These are phyloP conservation scores for Zygosaccharomyces sapae DNA, from an alignment of 1,139 yeast species.

Conservation along the genomic window DNA sequence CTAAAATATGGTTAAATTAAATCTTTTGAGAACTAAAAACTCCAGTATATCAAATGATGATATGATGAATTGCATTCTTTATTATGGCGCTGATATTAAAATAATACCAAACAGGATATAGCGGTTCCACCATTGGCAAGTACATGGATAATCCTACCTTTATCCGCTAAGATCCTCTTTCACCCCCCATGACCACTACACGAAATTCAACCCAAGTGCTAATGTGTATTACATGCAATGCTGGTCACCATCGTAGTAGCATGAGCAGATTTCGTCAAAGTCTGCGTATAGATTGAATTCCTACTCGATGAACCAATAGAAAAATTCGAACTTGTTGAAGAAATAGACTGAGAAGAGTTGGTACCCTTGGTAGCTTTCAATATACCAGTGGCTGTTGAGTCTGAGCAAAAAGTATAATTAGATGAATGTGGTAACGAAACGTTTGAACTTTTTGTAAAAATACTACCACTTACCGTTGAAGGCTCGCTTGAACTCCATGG, in stretches of 20 bases:
- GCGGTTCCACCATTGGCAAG: too few species aligned
- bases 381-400: not conserved
- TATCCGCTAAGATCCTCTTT: too few species aligned
- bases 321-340: not conserved
- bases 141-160: too few species aligned
- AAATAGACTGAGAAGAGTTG: not conserved
- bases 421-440: not conserved
- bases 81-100: too few species aligned
- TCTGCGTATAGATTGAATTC: not conserved
- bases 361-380: not conserved
- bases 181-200: too few species aligned
- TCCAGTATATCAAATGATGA: too few species aligned
- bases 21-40: too few species aligned
- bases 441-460: slow-evolving; percentile 4
- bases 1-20: too few species aligned
- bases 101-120: too few species aligned
- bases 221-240: not conserved
- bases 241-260: slow-evolving; percentile 1
- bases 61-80: too few species aligned
- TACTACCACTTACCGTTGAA: slow-evolving; percentile 13
- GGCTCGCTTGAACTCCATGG: slow-evolving; percentile 23
- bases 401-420: not conserved
- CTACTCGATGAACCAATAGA: not conserved
- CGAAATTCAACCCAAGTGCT: not conserved
- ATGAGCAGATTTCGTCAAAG: slow-evolving; percentile 1